Percentiles rank a stretch among this genome's conserved stretches.
These are phyloP conservation scores for Cornus controversa DNA, from an alignment of 148 eudicot genomes.

Conservation along the genomic window DNA sequence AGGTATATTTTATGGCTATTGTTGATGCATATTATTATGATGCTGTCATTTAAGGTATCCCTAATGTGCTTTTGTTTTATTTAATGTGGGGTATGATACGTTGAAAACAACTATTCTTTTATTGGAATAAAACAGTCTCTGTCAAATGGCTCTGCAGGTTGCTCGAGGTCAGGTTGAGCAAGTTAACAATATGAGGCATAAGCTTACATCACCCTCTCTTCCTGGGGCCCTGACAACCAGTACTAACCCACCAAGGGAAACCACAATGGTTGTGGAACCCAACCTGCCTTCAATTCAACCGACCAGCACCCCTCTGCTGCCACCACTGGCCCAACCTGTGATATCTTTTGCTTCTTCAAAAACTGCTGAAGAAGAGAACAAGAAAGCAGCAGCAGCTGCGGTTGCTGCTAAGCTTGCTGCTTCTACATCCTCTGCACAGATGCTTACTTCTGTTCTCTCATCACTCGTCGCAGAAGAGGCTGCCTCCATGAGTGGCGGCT, in stretches of 20 bases:
- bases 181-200: slow-evolving; percentile 44
- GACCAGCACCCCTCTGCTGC: slow-evolving; percentile 20
- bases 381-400: slow-evolving; percentile 84
- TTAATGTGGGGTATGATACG: not conserved
- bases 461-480: slow-evolving; percentile 93
- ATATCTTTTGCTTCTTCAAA: slow-evolving; percentile 44
- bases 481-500: slow-evolving; percentile 51
- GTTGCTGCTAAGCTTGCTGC: slow-evolving; percentile 95
- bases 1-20: too few relatives aligned
- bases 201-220: slow-evolving; percentile 34
- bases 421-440: slow-evolving; percentile 86
- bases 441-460: slow-evolving; percentile 85
- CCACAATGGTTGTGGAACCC: slow-evolving; percentile 24
- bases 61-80: too few relatives aligned
- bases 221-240: slow-evolving; percentile 22
- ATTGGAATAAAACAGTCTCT: not conserved
- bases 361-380: slow-evolving; percentile 67
- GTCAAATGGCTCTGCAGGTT: slow-evolving; percentile 44
- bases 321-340: slow-evolving; percentile 32
- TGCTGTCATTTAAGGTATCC: too few relatives aligned
- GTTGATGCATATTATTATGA: too few relatives aligned
- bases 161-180: slow-evolving; percentile 56
- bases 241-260: slow-evolving; percentile 26
- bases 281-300: slow-evolving; percentile 28
- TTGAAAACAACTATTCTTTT: too few relatives aligned